A percentile compares a stretch with the other conserved stretches of the same genome.
Conservation (phyloP, 108 stramenopile genomes). For the Skeletonema marinoi region DNA sequence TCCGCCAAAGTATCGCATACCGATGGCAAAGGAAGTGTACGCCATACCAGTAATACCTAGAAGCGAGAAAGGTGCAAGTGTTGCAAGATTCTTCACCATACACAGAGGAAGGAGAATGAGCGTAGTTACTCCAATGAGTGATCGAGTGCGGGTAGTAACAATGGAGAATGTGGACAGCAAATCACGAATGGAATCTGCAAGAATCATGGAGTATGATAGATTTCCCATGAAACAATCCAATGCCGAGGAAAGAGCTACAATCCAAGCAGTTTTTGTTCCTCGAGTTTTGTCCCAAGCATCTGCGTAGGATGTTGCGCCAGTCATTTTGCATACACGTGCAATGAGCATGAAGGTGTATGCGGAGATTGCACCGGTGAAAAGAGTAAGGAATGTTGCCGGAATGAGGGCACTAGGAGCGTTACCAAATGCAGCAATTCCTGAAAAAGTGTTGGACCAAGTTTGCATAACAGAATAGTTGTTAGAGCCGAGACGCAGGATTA, state of each 20-base stretch:
- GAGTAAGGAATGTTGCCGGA: constrained; percentile 84
- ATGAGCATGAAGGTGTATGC: constrained; percentile 93
- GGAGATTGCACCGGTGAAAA: constrained; percentile 78
- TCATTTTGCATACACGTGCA: constrained; percentile 83
- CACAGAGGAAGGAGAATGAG: constrained; percentile 91
- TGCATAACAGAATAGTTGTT: not conserved
- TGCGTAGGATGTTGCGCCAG: constrained; percentile 83
- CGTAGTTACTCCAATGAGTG: constrained; percentile 72
- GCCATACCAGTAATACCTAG: constrained; percentile 91
- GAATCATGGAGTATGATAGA: constrained; percentile 94
- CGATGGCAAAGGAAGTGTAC: constrained; percentile 86
- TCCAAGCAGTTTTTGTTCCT: constrained; percentile 63
- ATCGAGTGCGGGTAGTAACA: constrained; percentile 58
- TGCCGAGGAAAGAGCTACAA: constrained; percentile 87
- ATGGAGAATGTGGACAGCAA: constrained; percentile 80
- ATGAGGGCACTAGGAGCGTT: constrained; percentile 89
- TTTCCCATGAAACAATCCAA: constrained; percentile 89
- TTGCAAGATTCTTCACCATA: constrained; percentile 84
- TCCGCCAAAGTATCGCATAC: constrained; percentile 76
- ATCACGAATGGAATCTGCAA: constrained; percentile 88
- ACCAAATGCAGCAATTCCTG: constrained; percentile 90
- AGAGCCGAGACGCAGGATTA: not conserved
- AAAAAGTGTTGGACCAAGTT: not conserved
- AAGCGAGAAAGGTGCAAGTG: constrained; percentile 89
- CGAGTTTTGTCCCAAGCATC: constrained; percentile 94